Percentiles rank a stretch among this genome's conserved stretches.
These are phyloP conservation scores for Cladosporium cucumerinum DNA, from an alignment of 2,329 filamentous ascomycete genomes.

Conservation along the genomic window DNA sequence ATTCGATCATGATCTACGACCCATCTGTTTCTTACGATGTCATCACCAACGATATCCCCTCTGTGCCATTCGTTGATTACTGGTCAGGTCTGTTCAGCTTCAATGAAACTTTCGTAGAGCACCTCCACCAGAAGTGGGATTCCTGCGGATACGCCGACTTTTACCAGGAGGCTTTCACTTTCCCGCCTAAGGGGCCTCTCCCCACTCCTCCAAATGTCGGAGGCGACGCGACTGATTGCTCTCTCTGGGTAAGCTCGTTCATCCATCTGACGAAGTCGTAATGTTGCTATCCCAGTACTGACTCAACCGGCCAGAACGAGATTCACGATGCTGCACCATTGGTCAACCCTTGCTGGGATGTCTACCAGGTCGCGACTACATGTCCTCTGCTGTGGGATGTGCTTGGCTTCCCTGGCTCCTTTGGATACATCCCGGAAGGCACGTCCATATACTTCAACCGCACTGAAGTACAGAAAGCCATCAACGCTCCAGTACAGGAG, in stretches of 20 bases:
- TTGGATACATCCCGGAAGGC: conserved; percentile 61
- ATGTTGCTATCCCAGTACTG: not conserved
- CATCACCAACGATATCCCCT: conserved; percentile 51
- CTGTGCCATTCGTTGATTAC: conserved; percentile 59
- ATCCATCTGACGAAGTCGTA: not conserved
- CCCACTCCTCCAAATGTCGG: conserved; percentile 51
- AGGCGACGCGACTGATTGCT: conserved; percentile 50
- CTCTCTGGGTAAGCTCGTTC: conserved; percentile 22
- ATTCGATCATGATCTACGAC: conserved; percentile 70
- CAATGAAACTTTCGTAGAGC: conserved; percentile 56
- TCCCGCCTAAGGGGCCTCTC: conserved; percentile 62
- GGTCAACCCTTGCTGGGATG: conserved; percentile 75
- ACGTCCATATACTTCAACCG: conserved; percentile 49
- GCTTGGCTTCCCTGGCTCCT: conserved; percentile 64
- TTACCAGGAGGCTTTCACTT: conserved; percentile 60
- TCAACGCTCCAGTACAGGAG: conserved; percentile 57
- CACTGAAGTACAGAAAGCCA: conserved; percentile 37
- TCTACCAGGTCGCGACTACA: conserved; percentile 69
- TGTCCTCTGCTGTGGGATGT: conserved; percentile 70
- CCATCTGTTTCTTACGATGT: conserved; percentile 57
- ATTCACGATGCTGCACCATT: conserved; percentile 53
- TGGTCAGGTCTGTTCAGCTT: conserved; percentile 60
- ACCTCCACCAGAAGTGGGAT: conserved; percentile 49
- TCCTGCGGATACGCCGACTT: conserved; percentile 63
- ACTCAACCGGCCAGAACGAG: conserved; percentile 42